Conservation (phyloP, 176 grass and related monocot genomes). For the Alopecurus myosuroides region DNA sequence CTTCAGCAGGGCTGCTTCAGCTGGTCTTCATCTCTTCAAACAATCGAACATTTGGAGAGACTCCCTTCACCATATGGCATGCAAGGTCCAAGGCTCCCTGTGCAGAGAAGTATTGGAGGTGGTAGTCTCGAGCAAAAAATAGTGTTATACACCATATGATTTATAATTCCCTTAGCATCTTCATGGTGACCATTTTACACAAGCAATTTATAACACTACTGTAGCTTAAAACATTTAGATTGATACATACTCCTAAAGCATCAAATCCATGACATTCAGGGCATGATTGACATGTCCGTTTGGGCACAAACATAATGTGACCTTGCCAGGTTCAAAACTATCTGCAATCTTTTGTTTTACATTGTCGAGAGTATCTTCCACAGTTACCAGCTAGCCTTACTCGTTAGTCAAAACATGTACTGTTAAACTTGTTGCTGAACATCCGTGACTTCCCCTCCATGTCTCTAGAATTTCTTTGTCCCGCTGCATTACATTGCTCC, state of each 20-base stretch:
- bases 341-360: slow-evolving; percentile 43
- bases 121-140: slow-evolving; percentile 54
- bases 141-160: slow-evolving; percentile 61
- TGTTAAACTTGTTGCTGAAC: slow-evolving; percentile 41
- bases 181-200: slow-evolving; percentile 52
- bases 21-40: too few species aligned
- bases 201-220: slow-evolving; percentile 55
- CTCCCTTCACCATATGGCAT: too few species aligned
- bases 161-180: slow-evolving; percentile 52
- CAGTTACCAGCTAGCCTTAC: slow-evolving; percentile 58
- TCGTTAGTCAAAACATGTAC: slow-evolving; percentile 65
- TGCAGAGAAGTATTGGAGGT: slow-evolving; percentile 78
- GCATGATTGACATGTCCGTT: slow-evolving; percentile 51
- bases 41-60: too few species aligned
- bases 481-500: too few species aligned
- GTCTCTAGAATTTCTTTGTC: too few species aligned
- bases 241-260: slow-evolving; percentile 56
- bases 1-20: too few species aligned
- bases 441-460: slow-evolving; percentile 55
- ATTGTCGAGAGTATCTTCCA: slow-evolving; percentile 57
- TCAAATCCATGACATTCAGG: slow-evolving; percentile 65
- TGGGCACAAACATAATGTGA: slow-evolving; percentile 72
- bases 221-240: slow-evolving; percentile 64
- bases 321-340: slow-evolving; percentile 56
- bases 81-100: too few species aligned